Evolutionary conservation across 2,329 filamentous ascomycete genomes (phyloP), one percentile per base, ranked within the genome.

Genomic region (Fusarium guadeloupense): DNA sequence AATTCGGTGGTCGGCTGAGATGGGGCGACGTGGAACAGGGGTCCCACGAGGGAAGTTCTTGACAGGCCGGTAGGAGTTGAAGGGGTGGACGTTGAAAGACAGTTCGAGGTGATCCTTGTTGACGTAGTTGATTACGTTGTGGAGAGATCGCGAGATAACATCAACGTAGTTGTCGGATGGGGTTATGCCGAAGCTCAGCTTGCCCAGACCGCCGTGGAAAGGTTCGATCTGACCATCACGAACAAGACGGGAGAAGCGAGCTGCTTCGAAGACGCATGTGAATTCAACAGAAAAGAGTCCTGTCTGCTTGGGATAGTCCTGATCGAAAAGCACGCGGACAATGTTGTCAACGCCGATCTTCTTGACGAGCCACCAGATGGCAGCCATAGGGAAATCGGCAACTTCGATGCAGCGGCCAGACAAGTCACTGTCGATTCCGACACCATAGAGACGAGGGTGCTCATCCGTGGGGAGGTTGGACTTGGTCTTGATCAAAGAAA

Each of bases 281-380:
- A 73, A 50, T 10, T 73, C 72, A 0, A 74, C 12, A 0, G 13
- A 34, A 0, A 74, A 35, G 1, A 43, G 12, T 2, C 52, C 59
- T 1, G 28, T 10, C 3, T 23, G n/a, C 3, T 16, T 9, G 5
- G 28, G 30, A 1, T 20, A 9, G 13, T 9, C 19, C 0, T 6
- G 21, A 1, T 4, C 1, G 12, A 56, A 67, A 1, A 9, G 16
- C 2, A 42, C 56, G 1, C 62, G 41, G 2, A 58, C 52, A 2
- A 73, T 50, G 5, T 55, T 31, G 2, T 21, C 8, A 0, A 30
- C 10, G 0, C 69, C 69, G 2, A 71, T 30, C 1, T 16, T n/a
- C 10, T 19, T 28, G 2, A 73, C 9, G 0, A 71, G 47, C 2
- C 43, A 30, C 71, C 71, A 73, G 2, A 74, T 21, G 0, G 56